Evolutionary conservation across 2,329 filamentous ascomycete species (phyloP).

Genomic region (Penicillium occitanis): DNA sequence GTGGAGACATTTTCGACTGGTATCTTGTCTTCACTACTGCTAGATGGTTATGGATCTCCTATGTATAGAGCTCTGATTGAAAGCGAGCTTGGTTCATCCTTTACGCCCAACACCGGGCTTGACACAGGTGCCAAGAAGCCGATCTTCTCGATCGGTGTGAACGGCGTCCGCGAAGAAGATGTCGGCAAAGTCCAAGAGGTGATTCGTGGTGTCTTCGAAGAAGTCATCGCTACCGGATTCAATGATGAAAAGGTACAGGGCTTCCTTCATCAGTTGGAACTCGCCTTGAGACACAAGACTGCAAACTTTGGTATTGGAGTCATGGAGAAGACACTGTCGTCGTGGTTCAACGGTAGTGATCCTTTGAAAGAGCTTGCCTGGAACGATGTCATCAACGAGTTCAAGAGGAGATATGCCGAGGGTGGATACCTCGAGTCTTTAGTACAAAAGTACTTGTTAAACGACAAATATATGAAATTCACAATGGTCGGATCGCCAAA

Average conservation of each 20-base stretch:
- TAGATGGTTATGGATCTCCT: slow-evolving; percentile 94
- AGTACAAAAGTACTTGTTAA: slow-evolving; percentile 85
- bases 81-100: slow-evolving; percentile 84
- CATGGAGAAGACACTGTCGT: slow-evolving; percentile 81
- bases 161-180: slow-evolving; percentile 80
- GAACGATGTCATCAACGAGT: slow-evolving; percentile 82
- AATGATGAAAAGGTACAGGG: slow-evolving; percentile 89
- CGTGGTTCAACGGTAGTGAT: slow-evolving; percentile 94
- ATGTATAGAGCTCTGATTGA: slow-evolving; percentile 88
- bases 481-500: slow-evolving; percentile 85
- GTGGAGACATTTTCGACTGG: slow-evolving; percentile 85
- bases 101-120: slow-evolving; percentile 91
- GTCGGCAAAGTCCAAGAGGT: slow-evolving; percentile 73
- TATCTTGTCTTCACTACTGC: slow-evolving; percentile 76
- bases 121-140: slow-evolving; percentile 74
- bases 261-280: slow-evolving; percentile 87
- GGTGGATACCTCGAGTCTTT: slow-evolving; percentile 80
- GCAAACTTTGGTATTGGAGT: slow-evolving; percentile 91
- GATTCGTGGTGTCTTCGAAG: slow-evolving; percentile 69
- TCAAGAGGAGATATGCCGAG: slow-evolving; percentile 72
- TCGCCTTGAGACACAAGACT: slow-evolving; percentile 94
- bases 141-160: slow-evolving; percentile 87
- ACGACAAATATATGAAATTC: slow-evolving; percentile 82
- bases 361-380: slow-evolving; percentile 88
- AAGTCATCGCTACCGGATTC: slow-evolving; percentile 74